phyloP scores from a whole-genome alignment of 2,329 filamentous ascomycete species.

The Fusarium subglutinans region DNA sequence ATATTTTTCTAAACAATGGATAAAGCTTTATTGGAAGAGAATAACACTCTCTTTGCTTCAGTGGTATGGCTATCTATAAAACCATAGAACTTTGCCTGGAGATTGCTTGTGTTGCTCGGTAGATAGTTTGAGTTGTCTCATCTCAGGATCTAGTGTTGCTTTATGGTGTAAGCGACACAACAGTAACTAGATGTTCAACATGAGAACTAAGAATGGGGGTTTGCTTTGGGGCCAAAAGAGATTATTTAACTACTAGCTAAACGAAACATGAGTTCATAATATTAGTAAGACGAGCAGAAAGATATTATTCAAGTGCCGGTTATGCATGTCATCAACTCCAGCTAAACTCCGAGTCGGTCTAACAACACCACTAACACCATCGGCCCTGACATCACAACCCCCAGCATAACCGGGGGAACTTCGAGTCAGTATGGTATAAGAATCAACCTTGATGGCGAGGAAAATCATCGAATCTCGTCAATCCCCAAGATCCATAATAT shows the following conservation, averaged over 20 bases:
- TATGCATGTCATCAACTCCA: background rate
- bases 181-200: background rate
- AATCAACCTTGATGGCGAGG: conserved; percentile 9
- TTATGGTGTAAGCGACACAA: background rate
- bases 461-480: background rate
- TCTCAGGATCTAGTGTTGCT: background rate
- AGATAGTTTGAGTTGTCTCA: background rate
- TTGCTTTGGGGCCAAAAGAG: background rate
- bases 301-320: background rate
- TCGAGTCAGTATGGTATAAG: background rate
- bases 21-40: background rate
- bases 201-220: background rate
- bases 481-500: background rate
- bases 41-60: background rate
- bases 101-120: background rate
- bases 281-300: background rate
- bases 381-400: background rate
- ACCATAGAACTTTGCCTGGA: background rate
- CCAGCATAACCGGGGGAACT: background rate
- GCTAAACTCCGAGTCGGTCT: background rate
- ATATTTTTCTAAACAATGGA: background rate
- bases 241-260: background rate
- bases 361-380: background rate
- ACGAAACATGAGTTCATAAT: background rate
- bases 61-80: background rate